Evolutionary conservation across 1,284 basidiomycete genomes (phyloP).

Genomic region (Salmacisia buchloeana): DNA sequence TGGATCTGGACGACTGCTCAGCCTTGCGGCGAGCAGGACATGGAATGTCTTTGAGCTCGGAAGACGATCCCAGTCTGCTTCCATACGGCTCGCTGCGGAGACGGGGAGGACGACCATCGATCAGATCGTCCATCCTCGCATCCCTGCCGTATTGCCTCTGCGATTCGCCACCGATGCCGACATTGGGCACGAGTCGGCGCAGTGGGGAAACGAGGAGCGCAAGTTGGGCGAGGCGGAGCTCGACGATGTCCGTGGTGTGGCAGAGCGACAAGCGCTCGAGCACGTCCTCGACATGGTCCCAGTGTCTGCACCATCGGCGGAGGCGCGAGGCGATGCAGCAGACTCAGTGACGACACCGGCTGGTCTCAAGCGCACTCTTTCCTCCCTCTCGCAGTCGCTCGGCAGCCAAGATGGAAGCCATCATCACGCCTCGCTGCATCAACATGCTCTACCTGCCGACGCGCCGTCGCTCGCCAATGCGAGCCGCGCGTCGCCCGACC

Average conservation of each 20-base stretch:
- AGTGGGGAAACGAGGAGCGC: constrained; percentile 3
- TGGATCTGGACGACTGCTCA: neutral
- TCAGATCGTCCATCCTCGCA: constrained; percentile 5
- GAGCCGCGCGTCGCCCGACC: neutral
- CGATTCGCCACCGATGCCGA: neutral
- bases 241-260: constrained; percentile 1
- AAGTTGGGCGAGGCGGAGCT: neutral
- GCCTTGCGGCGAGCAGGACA: neutral
- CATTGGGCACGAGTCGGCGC: neutral
- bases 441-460: neutral
- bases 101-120: neutral
- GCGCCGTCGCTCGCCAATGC: neutral
- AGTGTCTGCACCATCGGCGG: too few species aligned
- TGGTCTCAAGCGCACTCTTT: too few species aligned
- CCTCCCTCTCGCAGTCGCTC: too few species aligned
- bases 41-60: neutral
- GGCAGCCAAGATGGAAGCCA: too few species aligned
- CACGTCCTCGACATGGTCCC: neutral
- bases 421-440: constrained; percentile 2
- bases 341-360: neutral
- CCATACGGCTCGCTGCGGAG: neutral
- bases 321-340: too few species aligned
- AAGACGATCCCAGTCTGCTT: neutral
- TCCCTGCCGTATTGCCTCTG: neutral
- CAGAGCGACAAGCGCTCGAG: neutral